Evolutionary conservation across 2,329 filamentous ascomycete species (phyloP).

Genomic region (Calonectria honghensis): DNA sequence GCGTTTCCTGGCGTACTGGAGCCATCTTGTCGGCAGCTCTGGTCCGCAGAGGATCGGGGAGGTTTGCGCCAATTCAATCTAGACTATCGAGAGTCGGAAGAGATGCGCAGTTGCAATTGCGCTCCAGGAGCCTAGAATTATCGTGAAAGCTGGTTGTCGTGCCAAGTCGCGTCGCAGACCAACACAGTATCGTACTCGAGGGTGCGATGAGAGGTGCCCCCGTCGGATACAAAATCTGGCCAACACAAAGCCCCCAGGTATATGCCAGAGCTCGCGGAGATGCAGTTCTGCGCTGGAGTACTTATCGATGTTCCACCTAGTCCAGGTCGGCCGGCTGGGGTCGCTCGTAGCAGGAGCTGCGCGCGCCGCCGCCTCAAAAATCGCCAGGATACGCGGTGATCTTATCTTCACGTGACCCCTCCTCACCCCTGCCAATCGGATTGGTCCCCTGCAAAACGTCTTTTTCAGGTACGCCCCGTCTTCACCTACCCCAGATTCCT

Average conservation of each 20-base stretch:
- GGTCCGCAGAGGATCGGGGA: neutral
- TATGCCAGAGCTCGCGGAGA: constrained; percentile 30
- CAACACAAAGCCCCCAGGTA: constrained; percentile 18
- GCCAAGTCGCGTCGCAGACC: constrained; percentile 36
- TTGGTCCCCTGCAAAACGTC: constrained; percentile 40
- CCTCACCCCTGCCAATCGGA: constrained; percentile 51
- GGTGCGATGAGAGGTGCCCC: constrained; percentile 15
- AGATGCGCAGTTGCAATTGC: constrained; percentile 31
- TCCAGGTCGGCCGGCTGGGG: constrained; percentile 39
- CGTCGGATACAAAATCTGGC: constrained; percentile 16
- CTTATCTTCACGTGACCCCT: constrained; percentile 39
- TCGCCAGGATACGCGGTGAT: constrained; percentile 39
- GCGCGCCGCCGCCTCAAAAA: constrained; percentile 39
- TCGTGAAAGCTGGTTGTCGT: constrained; percentile 20
- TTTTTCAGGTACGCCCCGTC: constrained; percentile 21
- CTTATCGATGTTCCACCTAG: constrained; percentile 37
- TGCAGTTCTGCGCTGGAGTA: constrained; percentile 22
- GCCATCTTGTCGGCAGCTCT: constrained; percentile 55
- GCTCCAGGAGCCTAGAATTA: constrained; percentile 5
- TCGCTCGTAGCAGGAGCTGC: constrained; percentile 32
- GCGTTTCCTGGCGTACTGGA: constrained; percentile 60
- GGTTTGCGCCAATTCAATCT: constrained; percentile 11
- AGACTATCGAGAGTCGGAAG: neutral
- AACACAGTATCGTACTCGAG: neutral
- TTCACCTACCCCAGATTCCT: constrained; percentile 30